phyloP scores from a whole-genome alignment of 1,284 basidiomycete species.

The Agroathelia rolfsii region DNA sequence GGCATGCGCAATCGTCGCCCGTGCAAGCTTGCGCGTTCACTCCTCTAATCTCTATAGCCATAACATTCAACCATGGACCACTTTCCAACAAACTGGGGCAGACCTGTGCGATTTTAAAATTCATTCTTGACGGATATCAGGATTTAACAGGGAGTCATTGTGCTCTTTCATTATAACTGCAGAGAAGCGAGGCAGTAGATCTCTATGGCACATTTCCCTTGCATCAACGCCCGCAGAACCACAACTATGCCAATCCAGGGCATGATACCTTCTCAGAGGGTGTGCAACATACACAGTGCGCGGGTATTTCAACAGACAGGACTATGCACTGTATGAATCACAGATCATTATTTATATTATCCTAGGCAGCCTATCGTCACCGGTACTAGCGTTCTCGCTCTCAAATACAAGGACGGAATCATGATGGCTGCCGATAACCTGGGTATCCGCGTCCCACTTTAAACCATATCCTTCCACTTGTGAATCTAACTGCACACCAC shows the following conservation, averaged over 20 bases:
- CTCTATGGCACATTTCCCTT: slow-evolving; percentile 67
- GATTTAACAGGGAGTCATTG: slow-evolving; percentile 4
- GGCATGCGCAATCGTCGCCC: no score
- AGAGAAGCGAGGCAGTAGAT: slow-evolving; percentile 69
- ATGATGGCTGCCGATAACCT: slow-evolving; percentile 99
- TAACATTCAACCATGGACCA: slow-evolving; percentile 53
- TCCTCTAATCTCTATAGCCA: no score
- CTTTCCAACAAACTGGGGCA: slow-evolving; percentile 73
- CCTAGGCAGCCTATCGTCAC: slow-evolving; percentile 89
- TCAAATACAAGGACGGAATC: slow-evolving; percentile 93
- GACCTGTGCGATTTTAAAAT: slow-evolving; percentile 44
- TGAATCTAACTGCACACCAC: background rate
- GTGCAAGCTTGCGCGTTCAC: no score
- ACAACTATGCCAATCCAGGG: no score
- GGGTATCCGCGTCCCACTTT: slow-evolving; percentile 43
- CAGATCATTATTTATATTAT: no score
- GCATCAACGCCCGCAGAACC: slow-evolving; percentile 44
- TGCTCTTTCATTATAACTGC: slow-evolving; percentile 2
- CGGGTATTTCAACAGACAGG: slow-evolving; percentile 6
- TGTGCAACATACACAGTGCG: slow-evolving; percentile 71
- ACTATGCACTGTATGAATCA: slow-evolving; percentile 1
- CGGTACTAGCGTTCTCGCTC: slow-evolving; percentile 88
- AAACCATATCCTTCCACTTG: no score
- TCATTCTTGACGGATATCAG: background rate
- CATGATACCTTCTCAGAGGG: slow-evolving; percentile 53